phyloP scores from a whole-genome alignment of 2,329 filamentous ascomycete genomes.

The Phyllosticta paracitricarpa region DNA sequence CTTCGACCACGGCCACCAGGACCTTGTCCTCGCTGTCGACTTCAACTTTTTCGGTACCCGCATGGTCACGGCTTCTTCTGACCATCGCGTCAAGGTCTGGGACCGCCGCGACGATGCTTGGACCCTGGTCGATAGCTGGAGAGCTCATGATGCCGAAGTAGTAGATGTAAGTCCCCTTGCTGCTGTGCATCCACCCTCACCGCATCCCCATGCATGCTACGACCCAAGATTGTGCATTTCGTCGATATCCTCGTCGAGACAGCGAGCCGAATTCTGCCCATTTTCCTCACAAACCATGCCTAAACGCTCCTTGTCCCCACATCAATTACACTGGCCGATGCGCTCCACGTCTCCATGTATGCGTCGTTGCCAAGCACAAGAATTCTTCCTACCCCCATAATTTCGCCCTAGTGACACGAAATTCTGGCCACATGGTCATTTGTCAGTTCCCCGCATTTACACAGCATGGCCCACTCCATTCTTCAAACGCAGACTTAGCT shows the following conservation, averaged over 20 bases:
- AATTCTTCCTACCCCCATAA: not conserved
- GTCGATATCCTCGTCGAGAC: not conserved
- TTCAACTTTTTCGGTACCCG: slow-evolving; percentile 91
- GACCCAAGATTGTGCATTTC: not conserved
- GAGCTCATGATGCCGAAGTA: slow-evolving; percentile 81
- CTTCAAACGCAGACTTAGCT: not conserved
- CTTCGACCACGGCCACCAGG: slow-evolving; percentile 64
- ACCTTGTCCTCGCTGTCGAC: slow-evolving; percentile 73
- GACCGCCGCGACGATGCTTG: slow-evolving; percentile 69
- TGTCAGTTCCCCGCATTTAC: not conserved
- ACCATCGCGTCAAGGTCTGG: slow-evolving; percentile 89
- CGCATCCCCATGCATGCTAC: not conserved
- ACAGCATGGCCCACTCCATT: no score
- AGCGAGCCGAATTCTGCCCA: not conserved
- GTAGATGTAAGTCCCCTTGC: slow-evolving; percentile 54
- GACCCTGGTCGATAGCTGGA: slow-evolving; percentile 78
- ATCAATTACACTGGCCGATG: no score
- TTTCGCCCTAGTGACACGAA: no score
- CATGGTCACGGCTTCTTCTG: slow-evolving; percentile 81
- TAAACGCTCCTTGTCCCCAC: no score
- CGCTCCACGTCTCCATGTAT: not conserved
- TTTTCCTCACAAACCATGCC: not conserved
- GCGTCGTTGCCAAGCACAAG: not conserved
- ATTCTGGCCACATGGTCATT: slow-evolving; percentile 11
- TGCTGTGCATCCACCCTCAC: not conserved